These are phyloP conservation scores for Colletotrichum coccodes DNA, from an alignment of 2,329 filamentous ascomycete genomes.

Conservation along the genomic window DNA sequence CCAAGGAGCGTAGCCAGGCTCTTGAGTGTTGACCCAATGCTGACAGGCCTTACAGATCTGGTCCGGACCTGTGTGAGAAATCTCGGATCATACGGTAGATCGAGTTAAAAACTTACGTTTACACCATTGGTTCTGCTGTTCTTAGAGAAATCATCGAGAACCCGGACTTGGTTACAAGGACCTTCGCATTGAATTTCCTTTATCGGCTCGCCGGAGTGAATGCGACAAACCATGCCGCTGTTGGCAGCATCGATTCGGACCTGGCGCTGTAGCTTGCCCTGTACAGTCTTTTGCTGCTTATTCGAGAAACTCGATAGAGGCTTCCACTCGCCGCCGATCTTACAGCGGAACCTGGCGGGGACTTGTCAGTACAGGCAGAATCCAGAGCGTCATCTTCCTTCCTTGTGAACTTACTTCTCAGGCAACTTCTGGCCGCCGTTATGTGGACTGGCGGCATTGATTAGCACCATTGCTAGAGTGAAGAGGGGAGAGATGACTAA, in stretches of 20 bases:
- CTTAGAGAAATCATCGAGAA: slow-evolving; percentile 43
- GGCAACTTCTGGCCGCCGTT: slow-evolving; percentile 13
- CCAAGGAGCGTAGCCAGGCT: slow-evolving; percentile 37
- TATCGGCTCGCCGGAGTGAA: slow-evolving; percentile 41
- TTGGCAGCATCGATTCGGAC: slow-evolving; percentile 40
- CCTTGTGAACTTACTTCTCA: slow-evolving; percentile 1
- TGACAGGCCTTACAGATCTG: slow-evolving; percentile 48
- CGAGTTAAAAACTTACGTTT: slow-evolving; percentile 38
- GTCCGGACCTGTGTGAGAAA: not conserved
- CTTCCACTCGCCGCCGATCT: slow-evolving; percentile 49
- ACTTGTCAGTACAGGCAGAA: not conserved
- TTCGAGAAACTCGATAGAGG: slow-evolving; percentile 43
- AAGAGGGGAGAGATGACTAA: too few relatives aligned
- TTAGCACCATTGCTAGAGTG: not conserved
- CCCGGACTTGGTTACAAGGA: slow-evolving; percentile 41
- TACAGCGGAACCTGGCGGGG: slow-evolving; percentile 44
- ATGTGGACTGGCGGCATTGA: not conserved
- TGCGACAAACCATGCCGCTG: slow-evolving; percentile 48
- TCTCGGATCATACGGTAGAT: not conserved
- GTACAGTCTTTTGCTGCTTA: slow-evolving; percentile 42
- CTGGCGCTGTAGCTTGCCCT: slow-evolving; percentile 28
- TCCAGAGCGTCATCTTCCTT: not conserved
- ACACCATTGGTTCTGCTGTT: slow-evolving; percentile 39
- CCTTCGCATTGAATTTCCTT: slow-evolving; percentile 43
- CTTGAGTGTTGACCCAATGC: slow-evolving; percentile 49